Base-by-base conservation (phyloP, 805 yeast genomes). In the Pichia kluyveri region DNA sequence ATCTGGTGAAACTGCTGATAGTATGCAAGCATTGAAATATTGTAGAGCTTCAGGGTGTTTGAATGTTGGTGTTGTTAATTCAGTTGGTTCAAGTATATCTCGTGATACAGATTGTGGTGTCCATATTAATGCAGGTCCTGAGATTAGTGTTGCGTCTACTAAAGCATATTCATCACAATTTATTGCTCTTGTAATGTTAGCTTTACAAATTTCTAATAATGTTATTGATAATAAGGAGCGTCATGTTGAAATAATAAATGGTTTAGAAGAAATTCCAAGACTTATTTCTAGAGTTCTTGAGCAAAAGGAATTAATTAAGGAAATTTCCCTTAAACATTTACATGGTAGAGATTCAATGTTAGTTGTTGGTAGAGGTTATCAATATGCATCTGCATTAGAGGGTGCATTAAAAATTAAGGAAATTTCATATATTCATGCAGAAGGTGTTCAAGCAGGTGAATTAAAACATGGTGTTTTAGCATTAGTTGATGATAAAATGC, bases 51-150 rank as follows among this genome's bases (percentile, higher is more conserved):
- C 96, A 63, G 99, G 98, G 58, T 97, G 99, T 34, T 75, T 95
- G 56, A 89, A 96, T 30, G 93, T 93, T 49, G 99, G 99, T 71
- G 86, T 93, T 61, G 99, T 93, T 54, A 93, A 93, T 75, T 79
- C 90, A 56, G 99, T 93, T 40, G 99, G 99, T 62, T 93, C 99
- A 6, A 81, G 93, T 40, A 88, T 93, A 67, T 91, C 98, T 8
- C 83, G 99, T 71, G 89, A 82, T 62, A 93, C 99, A 23, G 96
- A 90, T 69, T 93, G 99, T 75, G 99, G 99, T 79, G 96, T 93
- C 49, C 99, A 93, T 68, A 90, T 93, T 66, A 93, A 93, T 65
- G 99, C 99, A 43, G 99, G 99, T 56, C 99, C 99, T 42, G 99
- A 93, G 71, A 93, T 93, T 55, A 98, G 99, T 68, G 99, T 93